Base-by-base conservation (phyloP, 257 asterid species). In the Petunia axillaris region DNA sequence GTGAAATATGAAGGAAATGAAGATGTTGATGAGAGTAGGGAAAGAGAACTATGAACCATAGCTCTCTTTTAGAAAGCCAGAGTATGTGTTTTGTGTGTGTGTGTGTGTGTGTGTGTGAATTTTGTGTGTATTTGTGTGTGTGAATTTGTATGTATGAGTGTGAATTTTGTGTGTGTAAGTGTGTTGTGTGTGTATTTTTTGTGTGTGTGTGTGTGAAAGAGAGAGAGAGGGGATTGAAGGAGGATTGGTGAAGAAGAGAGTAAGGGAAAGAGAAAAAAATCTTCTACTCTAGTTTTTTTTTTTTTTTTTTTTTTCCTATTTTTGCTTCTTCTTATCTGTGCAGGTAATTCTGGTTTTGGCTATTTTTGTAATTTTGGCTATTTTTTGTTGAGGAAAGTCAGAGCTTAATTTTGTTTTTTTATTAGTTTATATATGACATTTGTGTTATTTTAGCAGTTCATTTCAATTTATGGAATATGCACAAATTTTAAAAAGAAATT, bases 11-110 rank as follows among this genome's bases (percentile, higher is more conserved):
- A 84, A 6, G 88, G 84, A 64, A 89, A 82, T 25, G 89, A 78
- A 60, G 86, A 83, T 8, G 85, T 88, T 16, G 95, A 87, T 44
- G 88, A 86, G 35, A 90, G 75, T 68, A 89, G 50, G 60, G 94
- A 86, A 71, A 84, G 82, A 50, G 90, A 89, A 78, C 81, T 83
- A 40, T 83, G 93, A 48, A 91, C 85, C 97, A 91, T 90, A 43
- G 87, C 90, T 70, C 83, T 44, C 83, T 76, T 46, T 39, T 15
- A 43, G 73, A 78, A 50, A 65, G 44, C 37, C 4, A 38, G 73
- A 65, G 39, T 25, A 25, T 25, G 25, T 25, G 25, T 25, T 25
- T 25, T 25, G 25, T 25, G 25, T 25, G 25, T 25, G 25, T 25
- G 25, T 25, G 25, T 25, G 25, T 25, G 25, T 25, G 25, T 25